These are phyloP conservation scores for Mortierella claussenii DNA, from an alignment of 192 early-diverging fungal genomes.

Conservation along the genomic window DNA sequence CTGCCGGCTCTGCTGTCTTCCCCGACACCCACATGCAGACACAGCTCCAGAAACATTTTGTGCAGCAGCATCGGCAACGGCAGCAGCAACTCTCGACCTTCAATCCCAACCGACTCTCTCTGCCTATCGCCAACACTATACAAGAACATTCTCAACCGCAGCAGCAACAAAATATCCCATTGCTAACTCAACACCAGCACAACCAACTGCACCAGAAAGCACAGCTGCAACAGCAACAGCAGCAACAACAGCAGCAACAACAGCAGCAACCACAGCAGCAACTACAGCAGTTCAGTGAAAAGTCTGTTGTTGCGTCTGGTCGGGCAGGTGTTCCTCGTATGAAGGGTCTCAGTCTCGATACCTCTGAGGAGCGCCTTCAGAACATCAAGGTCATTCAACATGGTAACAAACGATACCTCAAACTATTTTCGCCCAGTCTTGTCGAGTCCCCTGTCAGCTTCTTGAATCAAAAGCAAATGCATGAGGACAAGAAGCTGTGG, in stretches of 20 bases:
- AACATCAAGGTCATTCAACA: constrained; percentile 32
- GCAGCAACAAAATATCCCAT: constrained; percentile 7
- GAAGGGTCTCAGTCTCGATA: constrained; percentile 25
- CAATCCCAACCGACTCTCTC: constrained; percentile 30
- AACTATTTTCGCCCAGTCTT: constrained; percentile 38
- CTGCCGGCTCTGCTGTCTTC: constrained; percentile 2
- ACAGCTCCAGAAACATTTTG: constrained; percentile 4
- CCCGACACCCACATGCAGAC: constrained; percentile 6
- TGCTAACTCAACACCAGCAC: constrained; percentile 4
- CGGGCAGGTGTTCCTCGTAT: constrained; percentile 13
- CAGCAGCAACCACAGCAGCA: constrained; percentile 15
- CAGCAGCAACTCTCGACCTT: constrained; percentile 24
- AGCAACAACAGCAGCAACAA: constrained; percentile 26
- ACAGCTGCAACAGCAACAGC: constrained; percentile 10
- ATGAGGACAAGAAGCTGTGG: constrained; percentile 42
- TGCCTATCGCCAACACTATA: constrained; percentile 5
- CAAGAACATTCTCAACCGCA: constrained; percentile 12
- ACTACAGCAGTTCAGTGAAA: constrained; percentile 14
- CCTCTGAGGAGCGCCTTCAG: constrained; percentile 38
- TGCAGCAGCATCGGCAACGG: constrained; percentile 22
- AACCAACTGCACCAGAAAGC: constrained; percentile 6
- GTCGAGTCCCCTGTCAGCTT: constrained; percentile 46
- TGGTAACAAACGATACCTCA: constrained; percentile 32
- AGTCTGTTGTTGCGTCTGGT: constrained; percentile 3
- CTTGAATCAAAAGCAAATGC: constrained; percentile 27